Conservation (phyloP, 2,329 filamentous ascomycete species). For the Capronia americana region DNA sequence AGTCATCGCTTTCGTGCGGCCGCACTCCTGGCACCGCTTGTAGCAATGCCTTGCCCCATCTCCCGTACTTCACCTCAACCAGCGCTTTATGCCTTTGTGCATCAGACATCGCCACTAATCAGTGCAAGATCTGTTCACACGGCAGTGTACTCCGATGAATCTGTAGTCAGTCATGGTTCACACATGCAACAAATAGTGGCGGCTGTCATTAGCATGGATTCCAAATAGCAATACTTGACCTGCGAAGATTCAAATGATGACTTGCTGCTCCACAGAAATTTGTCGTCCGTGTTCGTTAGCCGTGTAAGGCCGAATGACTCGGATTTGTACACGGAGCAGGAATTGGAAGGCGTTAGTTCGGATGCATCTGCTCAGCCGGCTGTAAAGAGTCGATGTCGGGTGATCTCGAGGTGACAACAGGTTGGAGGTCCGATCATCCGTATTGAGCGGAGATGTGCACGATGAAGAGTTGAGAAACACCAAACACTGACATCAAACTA, state of each 20-base stretch:
- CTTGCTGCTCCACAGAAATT: not conserved
- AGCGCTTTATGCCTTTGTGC: conserved; percentile 23
- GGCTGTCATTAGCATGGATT: not conserved
- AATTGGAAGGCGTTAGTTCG: not conserved
- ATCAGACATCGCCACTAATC: conserved; percentile 23
- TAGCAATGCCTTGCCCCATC: not conserved
- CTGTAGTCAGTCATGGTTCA: conserved; percentile 5
- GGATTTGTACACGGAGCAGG: not conserved
- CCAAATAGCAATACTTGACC: not conserved
- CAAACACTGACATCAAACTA: conserved; percentile 12
- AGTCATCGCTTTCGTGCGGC: conserved; percentile 3
- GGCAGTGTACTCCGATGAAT: conserved; percentile 13
- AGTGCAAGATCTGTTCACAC: conserved; percentile 25
- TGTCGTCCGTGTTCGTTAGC: not conserved
- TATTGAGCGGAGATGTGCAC: not conserved
- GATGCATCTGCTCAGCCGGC: not conserved
- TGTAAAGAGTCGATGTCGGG: not conserved
- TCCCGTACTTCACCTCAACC: conserved; percentile 8
- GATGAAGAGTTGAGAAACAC: not conserved
- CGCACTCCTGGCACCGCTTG: not conserved
- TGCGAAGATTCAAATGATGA: not conserved
- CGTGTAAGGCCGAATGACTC: not conserved
- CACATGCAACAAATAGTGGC: not conserved
- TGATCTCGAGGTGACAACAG: not conserved
- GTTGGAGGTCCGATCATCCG: not conserved